Conservation (phyloP, 2,329 filamentous ascomycete species). For the Escovopsis weberi region DNA sequence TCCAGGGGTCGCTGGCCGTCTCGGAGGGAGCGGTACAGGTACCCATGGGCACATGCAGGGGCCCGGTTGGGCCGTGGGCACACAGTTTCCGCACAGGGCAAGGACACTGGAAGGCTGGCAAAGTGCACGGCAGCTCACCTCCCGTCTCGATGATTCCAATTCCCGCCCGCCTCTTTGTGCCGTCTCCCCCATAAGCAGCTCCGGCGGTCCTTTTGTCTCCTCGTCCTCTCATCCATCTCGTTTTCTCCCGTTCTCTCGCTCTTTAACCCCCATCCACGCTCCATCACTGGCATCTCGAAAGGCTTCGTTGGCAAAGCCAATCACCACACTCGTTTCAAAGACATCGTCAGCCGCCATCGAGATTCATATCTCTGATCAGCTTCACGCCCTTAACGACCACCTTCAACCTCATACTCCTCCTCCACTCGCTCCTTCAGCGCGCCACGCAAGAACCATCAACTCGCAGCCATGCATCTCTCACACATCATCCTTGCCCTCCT, state of each 20-base stretch:
- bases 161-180: constrained; percentile 1
- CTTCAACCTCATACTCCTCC: constrained; percentile 1
- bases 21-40: too few species aligned
- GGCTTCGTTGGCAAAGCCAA: constrained; percentile 8
- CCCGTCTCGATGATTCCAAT: neutral
- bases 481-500: constrained; percentile 34
- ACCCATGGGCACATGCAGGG: too few species aligned
- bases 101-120: too few species aligned
- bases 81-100: too few species aligned
- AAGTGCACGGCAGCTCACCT: neutral
- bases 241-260: neutral
- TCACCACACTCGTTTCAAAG: constrained; percentile 2
- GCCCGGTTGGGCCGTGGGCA: too few species aligned
- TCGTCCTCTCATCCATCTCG: neutral
- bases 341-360: neutral
- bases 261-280: neutral
- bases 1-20: too few species aligned
- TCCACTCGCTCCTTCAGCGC: constrained; percentile 7
- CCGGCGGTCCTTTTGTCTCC: neutral
- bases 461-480: constrained; percentile 22
- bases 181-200: constrained; percentile 1
- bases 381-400: constrained; percentile 4
- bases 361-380: constrained; percentile 2
- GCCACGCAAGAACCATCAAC: constrained; percentile 5
- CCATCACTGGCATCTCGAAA: constrained; percentile 3